A percentile compares a stretch with the other conserved stretches of the same genome.
Evolutionary conservation across 2,329 filamentous ascomycete genomes (phyloP).

Genomic region (Bipolaris zeicola): DNA sequence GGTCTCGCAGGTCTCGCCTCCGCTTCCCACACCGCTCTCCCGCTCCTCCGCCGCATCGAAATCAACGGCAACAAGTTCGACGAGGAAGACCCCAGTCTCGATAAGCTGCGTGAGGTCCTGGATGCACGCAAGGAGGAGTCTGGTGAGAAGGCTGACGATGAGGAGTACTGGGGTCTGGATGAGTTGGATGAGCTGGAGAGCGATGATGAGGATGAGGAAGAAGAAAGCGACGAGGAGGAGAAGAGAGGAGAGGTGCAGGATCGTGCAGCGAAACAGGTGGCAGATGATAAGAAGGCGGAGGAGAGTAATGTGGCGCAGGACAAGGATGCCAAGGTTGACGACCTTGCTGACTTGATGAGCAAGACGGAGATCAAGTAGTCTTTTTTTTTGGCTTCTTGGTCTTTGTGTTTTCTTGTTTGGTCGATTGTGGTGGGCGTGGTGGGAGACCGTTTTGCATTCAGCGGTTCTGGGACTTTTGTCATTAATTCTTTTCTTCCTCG

Average conservation of each 20-base stretch:
- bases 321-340: constrained; percentile 80
- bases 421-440: neutral
- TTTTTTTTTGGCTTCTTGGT: neutral
- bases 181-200: constrained; percentile 81
- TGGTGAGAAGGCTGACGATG: constrained; percentile 57
- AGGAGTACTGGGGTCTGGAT: constrained; percentile 60
- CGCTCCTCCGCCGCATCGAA: constrained; percentile 81
- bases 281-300: constrained; percentile 73
- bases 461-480: constrained; percentile 3
- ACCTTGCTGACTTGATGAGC: constrained; percentile 73
- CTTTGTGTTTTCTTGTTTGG: neutral
- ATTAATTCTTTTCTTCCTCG: neutral
- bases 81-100: constrained; percentile 78
- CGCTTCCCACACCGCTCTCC: constrained; percentile 69
- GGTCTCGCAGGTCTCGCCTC: constrained; percentile 73
- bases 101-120: constrained; percentile 68
- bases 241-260: constrained; percentile 62
- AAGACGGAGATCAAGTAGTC: constrained; percentile 63
- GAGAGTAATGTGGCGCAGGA: constrained; percentile 73
- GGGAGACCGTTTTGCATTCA: constrained; percentile 12
- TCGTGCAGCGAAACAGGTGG: constrained; percentile 59
- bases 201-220: constrained; percentile 79
- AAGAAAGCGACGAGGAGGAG: constrained; percentile 71
- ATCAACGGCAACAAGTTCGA: constrained; percentile 95
- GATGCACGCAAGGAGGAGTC: constrained; percentile 73